Base-by-base conservation (phyloP, 1,139 yeast genomes). In the Nadsonia starkeyi-henricii region DNA sequence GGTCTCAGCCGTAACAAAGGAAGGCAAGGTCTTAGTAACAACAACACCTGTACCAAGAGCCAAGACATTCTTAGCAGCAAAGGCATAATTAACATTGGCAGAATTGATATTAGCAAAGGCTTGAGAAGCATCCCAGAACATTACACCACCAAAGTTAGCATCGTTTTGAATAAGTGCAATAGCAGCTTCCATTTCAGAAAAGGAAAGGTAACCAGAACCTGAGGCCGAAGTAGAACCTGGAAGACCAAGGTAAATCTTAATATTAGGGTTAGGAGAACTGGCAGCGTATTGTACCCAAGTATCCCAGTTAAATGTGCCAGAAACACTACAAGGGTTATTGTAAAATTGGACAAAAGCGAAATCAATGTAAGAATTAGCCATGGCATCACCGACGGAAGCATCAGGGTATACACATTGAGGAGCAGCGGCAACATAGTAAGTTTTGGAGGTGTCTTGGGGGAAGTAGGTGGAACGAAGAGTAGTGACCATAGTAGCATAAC, bases 351-450 rank as follows among this genome's bases (percentile, higher is more conserved):
- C 77, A 60, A 85, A 86, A 1, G 91, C 91, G 66, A 82, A 86
- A 66, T 89, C 97, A 54, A 89, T 69, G 44, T 76, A 71, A 20
- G 84, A 77, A 41, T 74, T 67, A 21, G 70, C 69, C 57, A 89
- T 66, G 41, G 83, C 67, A 49, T 78, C 77, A 53, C 95, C 94
- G 44, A 83, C 79, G 44, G 84, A 78, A 7, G 81, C 86, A 68
- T 89, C 97, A 20, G 96, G 97, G 62, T 80, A 85, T 19, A 81
- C 84, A 70, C 97, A 89, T 70, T 89, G 97, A 26, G 97, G 97
- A 54, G 97, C 95, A 54, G 96, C 96, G 48, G 95, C 78, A 46
- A 89, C 69, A 64, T 84, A 88, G 68, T 84, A 89, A 17, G 65
- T 59, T 63, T 58, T 59, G 48, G 58, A 51, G 43, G 65, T 81